A percentile compares a stretch with the other conserved stretches of the same genome.
These are phyloP conservation scores for Pseudocercospora pini-densiflorae DNA, from an alignment of 2,329 filamentous ascomycete genomes.

Conservation along the genomic window DNA sequence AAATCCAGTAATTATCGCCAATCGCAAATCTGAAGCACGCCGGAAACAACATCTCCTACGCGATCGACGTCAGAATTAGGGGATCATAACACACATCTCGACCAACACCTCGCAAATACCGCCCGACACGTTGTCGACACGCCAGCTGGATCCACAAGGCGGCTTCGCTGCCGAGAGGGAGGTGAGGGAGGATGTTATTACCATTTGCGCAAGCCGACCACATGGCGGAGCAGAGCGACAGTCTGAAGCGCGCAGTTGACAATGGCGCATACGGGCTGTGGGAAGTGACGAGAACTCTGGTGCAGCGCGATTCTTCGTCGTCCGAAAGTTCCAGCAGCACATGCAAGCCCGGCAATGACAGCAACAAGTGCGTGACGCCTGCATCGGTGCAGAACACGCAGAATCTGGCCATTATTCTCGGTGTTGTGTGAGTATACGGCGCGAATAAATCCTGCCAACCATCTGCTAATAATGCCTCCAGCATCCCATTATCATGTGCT, in stretches of 20 bases:
- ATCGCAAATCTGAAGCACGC: conserved; percentile 9
- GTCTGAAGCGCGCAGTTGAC: conserved; percentile 25
- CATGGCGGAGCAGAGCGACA: conserved; percentile 16
- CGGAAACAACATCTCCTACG: conserved; percentile 7
- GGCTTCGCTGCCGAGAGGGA: conserved; percentile 4
- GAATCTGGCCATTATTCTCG: conserved; percentile 41
- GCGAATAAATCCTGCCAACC: background rate
- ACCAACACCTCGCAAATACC: conserved; percentile 1
- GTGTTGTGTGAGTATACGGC: conserved; percentile 39
- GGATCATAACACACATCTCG: conserved; percentile 1
- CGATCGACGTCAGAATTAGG: conserved; percentile 14
- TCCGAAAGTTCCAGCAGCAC: conserved; percentile 26
- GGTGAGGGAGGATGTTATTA: conserved; percentile 15
- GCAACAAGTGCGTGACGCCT: conserved; percentile 37
- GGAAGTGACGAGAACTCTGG: conserved; percentile 31
- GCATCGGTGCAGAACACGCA: conserved; percentile 30
- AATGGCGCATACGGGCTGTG: conserved; percentile 26
- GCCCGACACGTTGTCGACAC: background rate
- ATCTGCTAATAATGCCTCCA: conserved; percentile 47
- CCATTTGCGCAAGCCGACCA: conserved; percentile 2
- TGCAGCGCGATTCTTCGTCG: conserved; percentile 23
- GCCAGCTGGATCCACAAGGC: conserved; percentile 13
- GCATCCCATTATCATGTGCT: conserved; percentile 74
- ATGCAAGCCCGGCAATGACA: conserved; percentile 33
- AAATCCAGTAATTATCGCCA: background rate